Conservation (phyloP, 2,329 filamentous ascomycete genomes). For the Sporothrix brunneoviolacea region DNA sequence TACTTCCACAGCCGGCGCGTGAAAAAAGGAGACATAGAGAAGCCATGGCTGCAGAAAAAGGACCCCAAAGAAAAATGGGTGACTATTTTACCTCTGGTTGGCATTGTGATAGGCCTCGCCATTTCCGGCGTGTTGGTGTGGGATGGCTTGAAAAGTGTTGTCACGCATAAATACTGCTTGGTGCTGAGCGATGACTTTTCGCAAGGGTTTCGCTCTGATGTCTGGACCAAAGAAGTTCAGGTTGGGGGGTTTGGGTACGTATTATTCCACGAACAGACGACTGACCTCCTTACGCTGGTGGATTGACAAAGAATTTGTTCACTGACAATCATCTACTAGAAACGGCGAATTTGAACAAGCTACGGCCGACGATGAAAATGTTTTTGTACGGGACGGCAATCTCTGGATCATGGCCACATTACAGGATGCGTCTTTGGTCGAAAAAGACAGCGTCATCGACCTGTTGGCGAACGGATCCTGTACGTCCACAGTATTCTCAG, state of each 20-base stretch:
- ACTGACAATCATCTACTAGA: too few species aligned
- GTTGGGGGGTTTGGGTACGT: constrained; percentile 69
- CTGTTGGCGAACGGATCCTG: constrained; percentile 60
- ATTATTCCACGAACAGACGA: too few species aligned
- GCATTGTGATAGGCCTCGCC: constrained; percentile 60
- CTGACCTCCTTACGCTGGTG: not conserved
- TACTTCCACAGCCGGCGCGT: constrained; percentile 72
- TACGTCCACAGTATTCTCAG: constrained; percentile 50
- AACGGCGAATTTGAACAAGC: constrained; percentile 79
- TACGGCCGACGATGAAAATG: constrained; percentile 64
- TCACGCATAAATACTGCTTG: constrained; percentile 66
- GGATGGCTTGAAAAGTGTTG: constrained; percentile 65
- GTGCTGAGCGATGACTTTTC: constrained; percentile 62
- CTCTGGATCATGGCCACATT: constrained; percentile 73
- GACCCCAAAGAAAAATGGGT: constrained; percentile 82
- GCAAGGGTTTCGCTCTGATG: constrained; percentile 46
- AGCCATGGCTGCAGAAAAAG: constrained; percentile 68
- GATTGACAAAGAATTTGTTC: too few species aligned
- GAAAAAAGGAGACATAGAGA: constrained; percentile 64
- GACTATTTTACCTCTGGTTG: constrained; percentile 69
- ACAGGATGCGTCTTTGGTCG: constrained; percentile 60
- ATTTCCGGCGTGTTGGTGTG: constrained; percentile 67
- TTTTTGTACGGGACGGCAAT: constrained; percentile 61
- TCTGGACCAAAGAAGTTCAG: constrained; percentile 71
- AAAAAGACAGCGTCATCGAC: constrained; percentile 61